These are phyloP conservation scores for Darksidea phi DNA, from an alignment of 495 filamentous ascomycete species.

Conservation along the genomic window DNA sequence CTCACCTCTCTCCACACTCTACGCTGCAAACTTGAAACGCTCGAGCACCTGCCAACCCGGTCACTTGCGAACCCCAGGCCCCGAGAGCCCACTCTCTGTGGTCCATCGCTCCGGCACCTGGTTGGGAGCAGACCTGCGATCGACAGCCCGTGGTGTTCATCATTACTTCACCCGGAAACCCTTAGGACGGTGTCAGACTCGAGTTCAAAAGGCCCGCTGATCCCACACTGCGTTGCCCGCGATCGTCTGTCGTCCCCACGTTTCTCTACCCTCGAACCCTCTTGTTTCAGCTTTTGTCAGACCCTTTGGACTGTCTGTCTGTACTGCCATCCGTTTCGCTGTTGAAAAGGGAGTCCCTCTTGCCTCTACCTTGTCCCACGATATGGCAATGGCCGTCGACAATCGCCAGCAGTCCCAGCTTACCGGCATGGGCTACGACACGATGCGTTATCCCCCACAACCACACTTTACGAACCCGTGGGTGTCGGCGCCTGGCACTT, in stretches of 20 bases:
- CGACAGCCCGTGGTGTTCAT: constrained; percentile 30
- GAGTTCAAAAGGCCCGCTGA: constrained; percentile 35
- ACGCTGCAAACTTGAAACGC: constrained; percentile 29
- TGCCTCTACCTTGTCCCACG: constrained; percentile 36
- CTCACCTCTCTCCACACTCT: constrained; percentile 27
- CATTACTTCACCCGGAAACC: constrained; percentile 29
- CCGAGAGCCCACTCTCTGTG: constrained; percentile 34
- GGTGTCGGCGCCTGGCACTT: constrained; percentile 61
- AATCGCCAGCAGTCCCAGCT: constrained; percentile 78
- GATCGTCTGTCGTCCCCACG: constrained; percentile 39
- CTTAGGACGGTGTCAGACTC: constrained; percentile 23
- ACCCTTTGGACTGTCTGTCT: constrained; percentile 7
- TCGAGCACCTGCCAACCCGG: constrained; percentile 31
- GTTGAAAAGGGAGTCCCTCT: constrained; percentile 23
- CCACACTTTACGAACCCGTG: constrained; percentile 95
- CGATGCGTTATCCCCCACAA: constrained; percentile 66
- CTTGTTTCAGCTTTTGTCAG: constrained; percentile 31
- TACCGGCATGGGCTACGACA: constrained; percentile 73
- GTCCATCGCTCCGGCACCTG: constrained; percentile 33
- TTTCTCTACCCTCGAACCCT: constrained; percentile 31
- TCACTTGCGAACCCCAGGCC: constrained; percentile 21
- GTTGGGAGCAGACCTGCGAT: constrained; percentile 28
- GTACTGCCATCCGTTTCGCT: constrained; percentile 17
- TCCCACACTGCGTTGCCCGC: constrained; percentile 34
- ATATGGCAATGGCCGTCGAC: constrained; percentile 86